phyloP scores from a whole-genome alignment of 257 asterid genomes.

The Prunella vulgaris region DNA sequence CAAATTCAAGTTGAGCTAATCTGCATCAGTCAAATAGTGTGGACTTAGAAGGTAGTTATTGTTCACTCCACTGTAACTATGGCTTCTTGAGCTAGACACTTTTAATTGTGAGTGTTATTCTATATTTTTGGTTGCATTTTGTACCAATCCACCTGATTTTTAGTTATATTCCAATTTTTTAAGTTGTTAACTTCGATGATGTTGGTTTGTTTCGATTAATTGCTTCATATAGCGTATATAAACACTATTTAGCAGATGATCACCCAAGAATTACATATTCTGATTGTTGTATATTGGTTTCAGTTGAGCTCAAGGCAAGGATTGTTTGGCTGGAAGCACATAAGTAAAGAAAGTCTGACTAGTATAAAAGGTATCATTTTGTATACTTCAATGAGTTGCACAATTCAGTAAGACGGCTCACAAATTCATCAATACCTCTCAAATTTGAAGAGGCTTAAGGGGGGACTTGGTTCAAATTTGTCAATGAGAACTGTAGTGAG shows the following conservation, averaged over 20 bases:
- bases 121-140: not conserved
- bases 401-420: not conserved
- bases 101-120: not conserved
- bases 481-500: too few relatives aligned
- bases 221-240: not conserved
- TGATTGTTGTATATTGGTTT: conserved; percentile 18
- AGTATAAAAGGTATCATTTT: conserved; percentile 46
- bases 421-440: too few relatives aligned
- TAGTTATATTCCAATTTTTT: not conserved
- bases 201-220: not conserved
- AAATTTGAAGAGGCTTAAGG: too few relatives aligned
- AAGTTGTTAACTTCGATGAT: not conserved
- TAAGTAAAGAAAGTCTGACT: conserved; percentile 24
- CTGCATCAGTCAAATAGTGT: not conserved
- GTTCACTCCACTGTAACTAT: not conserved
- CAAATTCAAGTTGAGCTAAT: not conserved
- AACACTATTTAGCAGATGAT: not conserved
- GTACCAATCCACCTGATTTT: not conserved
- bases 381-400: conserved; percentile 4
- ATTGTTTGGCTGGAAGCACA: conserved; percentile 32
- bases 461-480: too few relatives aligned
- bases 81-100: not conserved
- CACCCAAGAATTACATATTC: conserved; percentile 15
- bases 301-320: conserved; percentile 47
- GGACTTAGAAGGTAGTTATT: not conserved